A percentile compares a stretch with the other conserved stretches of the same genome.
Conservation (phyloP, 345 rosid species). For the Salix exigua region DNA sequence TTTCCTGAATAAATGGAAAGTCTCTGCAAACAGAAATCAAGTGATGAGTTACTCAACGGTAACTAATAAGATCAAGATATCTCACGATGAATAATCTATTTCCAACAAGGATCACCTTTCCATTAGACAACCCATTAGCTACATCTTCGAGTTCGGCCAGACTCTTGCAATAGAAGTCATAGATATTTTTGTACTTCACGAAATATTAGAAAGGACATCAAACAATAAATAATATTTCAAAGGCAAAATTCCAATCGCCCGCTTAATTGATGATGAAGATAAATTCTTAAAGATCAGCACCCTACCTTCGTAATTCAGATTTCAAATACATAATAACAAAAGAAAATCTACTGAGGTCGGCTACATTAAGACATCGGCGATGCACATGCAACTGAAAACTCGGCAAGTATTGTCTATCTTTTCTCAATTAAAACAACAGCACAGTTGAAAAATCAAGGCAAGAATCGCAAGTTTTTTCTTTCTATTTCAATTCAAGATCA, state of each 20-base stretch:
- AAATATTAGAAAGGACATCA: neutral
- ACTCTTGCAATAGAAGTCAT: neutral
- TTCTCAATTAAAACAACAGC: neutral
- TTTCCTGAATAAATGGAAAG: neutral
- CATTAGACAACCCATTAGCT: neutral
- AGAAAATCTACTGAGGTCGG: neutral
- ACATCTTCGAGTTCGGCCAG: neutral
- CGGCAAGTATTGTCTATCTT: neutral
- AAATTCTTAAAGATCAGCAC: neutral
- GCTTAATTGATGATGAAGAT: neutral
- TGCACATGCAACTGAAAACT: neutral
- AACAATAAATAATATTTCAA: neutral
- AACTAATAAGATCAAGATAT: neutral
- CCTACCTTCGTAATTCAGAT: neutral
- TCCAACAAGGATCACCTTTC: neutral
- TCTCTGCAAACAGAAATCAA: neutral
- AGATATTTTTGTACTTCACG: neutral
- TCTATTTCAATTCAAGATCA: neutral
- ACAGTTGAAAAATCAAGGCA: neutral
- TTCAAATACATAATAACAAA: neutral
- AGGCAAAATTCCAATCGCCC: neutral
- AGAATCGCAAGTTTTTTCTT: neutral
- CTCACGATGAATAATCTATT: neutral
- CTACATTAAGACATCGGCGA: neutral
- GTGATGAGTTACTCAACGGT: neutral